Percentiles rank a stretch among this genome's conserved stretches.
Evolutionary conservation across 73 alveolate species (phyloP).

Genomic region (Tetrahymena elliotti): DNA sequence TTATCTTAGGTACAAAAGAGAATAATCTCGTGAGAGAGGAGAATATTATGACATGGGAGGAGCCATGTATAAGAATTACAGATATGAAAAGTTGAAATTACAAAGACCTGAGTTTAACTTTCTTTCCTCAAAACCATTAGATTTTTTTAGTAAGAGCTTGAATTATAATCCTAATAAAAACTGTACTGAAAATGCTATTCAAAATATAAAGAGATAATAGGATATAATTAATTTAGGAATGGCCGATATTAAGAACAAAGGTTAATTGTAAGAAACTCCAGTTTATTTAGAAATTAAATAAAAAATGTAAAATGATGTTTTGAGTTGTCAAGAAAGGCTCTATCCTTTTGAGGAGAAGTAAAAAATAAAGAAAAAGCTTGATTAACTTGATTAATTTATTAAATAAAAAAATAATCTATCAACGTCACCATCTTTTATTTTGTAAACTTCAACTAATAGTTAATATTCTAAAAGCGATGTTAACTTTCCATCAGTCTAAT

Average conservation of each 20-base stretch:
- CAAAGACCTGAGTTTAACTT: not conserved
- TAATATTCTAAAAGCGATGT: not conserved
- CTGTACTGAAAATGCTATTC: not conserved
- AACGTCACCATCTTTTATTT: not conserved
- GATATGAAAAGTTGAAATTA: not conserved
- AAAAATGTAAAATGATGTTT: not conserved
- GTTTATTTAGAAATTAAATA: not conserved
- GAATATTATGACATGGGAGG: not conserved
- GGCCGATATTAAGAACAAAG: not conserved
- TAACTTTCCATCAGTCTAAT: not conserved
- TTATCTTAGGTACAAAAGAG: not conserved
- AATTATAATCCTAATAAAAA: not conserved
- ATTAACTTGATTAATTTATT: not conserved
- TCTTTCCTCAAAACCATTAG: not conserved
- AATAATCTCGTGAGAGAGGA: not conserved
- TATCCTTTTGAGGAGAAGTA: not conserved
- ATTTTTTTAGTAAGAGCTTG: not conserved
- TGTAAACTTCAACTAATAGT: not conserved
- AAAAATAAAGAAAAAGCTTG: not conserved
- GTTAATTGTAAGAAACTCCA: not conserved
- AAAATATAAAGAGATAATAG: not conserved
- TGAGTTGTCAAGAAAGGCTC: not conserved
- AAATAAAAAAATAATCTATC: not conserved
- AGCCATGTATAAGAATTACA: not conserved
- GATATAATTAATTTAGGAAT: not conserved